phyloP scores from a whole-genome alignment of 2,329 filamentous ascomycete species.

The Ophiognomonia clavigignenti-juglandacearum region DNA sequence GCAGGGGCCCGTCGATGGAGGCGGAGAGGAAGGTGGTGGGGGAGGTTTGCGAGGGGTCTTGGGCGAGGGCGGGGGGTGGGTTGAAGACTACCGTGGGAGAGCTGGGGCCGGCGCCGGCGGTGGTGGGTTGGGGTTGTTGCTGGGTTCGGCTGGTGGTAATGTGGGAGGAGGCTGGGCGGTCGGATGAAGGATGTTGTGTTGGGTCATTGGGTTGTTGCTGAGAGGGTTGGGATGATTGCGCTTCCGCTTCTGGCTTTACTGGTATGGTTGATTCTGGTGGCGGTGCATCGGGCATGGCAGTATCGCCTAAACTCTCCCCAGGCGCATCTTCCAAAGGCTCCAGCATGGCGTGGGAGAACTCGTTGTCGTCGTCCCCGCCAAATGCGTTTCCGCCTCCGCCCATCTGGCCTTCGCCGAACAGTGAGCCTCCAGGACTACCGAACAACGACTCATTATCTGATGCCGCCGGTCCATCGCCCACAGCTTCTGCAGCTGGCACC shows the following conservation, averaged over 20 bases:
- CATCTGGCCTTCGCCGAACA: slow-evolving; percentile 70
- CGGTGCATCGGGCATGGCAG: slow-evolving; percentile 27
- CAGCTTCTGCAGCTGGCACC: slow-evolving; percentile 28
- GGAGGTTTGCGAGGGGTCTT: slow-evolving; percentile 55
- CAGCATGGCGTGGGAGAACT: slow-evolving; percentile 71
- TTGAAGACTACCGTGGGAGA: slow-evolving; percentile 34
- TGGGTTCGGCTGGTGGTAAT: background rate
- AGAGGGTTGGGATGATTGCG: background rate
- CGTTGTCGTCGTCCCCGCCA: slow-evolving; percentile 78
- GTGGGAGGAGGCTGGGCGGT: background rate
- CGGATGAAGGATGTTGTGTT: background rate
- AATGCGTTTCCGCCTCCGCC: slow-evolving; percentile 51
- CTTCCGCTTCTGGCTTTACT: background rate
- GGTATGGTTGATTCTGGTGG: background rate
- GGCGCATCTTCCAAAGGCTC: slow-evolving; percentile 31
- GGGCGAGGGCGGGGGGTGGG: slow-evolving; percentile 32
- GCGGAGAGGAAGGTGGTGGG: slow-evolving; percentile 84
- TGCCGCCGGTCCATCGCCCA: slow-evolving; percentile 42
- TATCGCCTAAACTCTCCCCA: slow-evolving; percentile 33
- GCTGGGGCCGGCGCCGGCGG: too few relatives aligned
- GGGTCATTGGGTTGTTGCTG: slow-evolving; percentile 3
- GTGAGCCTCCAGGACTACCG: slow-evolving; percentile 71
- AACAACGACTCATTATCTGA: slow-evolving; percentile 79
- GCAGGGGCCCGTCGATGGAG: slow-evolving; percentile 78
- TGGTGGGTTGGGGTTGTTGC: slow-evolving; percentile 1